These are phyloP conservation scores for Calonectria hongkongensis DNA, from an alignment of 2,329 filamentous ascomycete species.

Conservation along the genomic window DNA sequence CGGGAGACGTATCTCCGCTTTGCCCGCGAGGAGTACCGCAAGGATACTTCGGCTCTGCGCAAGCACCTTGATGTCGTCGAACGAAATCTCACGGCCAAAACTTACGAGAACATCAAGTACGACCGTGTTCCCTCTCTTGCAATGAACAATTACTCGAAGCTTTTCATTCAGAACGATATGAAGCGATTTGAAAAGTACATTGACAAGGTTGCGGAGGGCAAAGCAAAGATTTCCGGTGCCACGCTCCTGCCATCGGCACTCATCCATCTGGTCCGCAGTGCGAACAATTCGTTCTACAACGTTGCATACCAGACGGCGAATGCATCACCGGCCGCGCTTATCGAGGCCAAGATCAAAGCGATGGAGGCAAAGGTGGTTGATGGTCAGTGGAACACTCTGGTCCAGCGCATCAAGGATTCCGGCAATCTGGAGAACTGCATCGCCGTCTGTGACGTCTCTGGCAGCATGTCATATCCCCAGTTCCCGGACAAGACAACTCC, in stretches of 20 bases:
- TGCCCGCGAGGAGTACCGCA: slow-evolving; percentile 72
- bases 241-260: slow-evolving; percentile 72
- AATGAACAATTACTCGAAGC: slow-evolving; percentile 70
- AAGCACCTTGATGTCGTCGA: slow-evolving; percentile 73
- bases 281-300: fast-evolving
- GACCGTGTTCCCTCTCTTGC: slow-evolving; percentile 73
- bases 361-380: slow-evolving; percentile 64
- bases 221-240: slow-evolving; percentile 72
- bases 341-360: slow-evolving; percentile 55
- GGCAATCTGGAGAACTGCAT: slow-evolving; percentile 72
- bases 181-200: slow-evolving; percentile 71
- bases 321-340: slow-evolving; percentile 37
- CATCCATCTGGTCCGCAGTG: slow-evolving; percentile 54
- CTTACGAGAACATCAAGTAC: slow-evolving; percentile 72
- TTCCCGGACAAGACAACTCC: slow-evolving; percentile 69
- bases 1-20: slow-evolving; percentile 72
- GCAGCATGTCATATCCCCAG: slow-evolving; percentile 66
- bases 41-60: slow-evolving; percentile 70
- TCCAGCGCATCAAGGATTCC: slow-evolving; percentile 74
- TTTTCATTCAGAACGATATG: slow-evolving; percentile 71
- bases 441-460: slow-evolving; percentile 75
- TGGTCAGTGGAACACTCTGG: slow-evolving; percentile 74
- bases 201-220: slow-evolving; percentile 67
- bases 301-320: neutral
- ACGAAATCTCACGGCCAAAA: slow-evolving; percentile 67